Conservation (phyloP, 139 green algal species). For the Penium margaritaceum region DNA sequence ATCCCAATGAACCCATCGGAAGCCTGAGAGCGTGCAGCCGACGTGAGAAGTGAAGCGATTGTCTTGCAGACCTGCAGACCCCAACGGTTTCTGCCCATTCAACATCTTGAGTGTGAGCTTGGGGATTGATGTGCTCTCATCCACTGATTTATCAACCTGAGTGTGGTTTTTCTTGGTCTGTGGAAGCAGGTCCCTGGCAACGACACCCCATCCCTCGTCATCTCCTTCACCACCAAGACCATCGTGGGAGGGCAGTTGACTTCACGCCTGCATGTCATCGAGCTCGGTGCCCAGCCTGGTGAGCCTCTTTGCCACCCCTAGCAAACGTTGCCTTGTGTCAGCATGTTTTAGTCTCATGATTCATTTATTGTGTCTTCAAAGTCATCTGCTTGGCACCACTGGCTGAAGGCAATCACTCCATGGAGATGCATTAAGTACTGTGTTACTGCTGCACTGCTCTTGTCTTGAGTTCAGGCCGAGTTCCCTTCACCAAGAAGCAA, state of each 20-base stretch:
- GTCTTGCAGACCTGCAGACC: too few species aligned
- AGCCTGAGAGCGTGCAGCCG: too few species aligned
- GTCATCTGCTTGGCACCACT: too few species aligned
- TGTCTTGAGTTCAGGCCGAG: slow-evolving; percentile 41
- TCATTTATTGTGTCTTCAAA: too few species aligned
- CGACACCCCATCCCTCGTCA: slow-evolving; percentile 63
- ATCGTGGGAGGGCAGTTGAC: slow-evolving; percentile 69
- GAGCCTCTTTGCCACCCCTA: slow-evolving; percentile 11
- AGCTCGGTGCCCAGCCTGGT: slow-evolving; percentile 77
- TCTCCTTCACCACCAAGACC: slow-evolving; percentile 94
- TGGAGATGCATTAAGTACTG: too few species aligned
- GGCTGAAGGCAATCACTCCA: too few species aligned
- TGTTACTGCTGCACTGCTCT: too few species aligned
- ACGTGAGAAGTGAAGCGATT: too few species aligned
- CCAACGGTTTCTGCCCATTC: too few species aligned
- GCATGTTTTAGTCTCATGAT: background rate
- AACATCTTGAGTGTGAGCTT: too few species aligned
- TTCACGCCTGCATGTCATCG: slow-evolving; percentile 97
- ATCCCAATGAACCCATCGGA: too few species aligned
- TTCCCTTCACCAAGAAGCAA: slow-evolving; percentile 68
- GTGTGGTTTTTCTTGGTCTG: background rate
- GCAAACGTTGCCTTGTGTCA: background rate
- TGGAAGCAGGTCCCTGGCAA: slow-evolving; percentile 51
- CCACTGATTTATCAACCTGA: background rate
- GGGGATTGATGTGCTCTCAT: too few species aligned